phyloP scores from a whole-genome alignment of 306 rosid genomes.

The Glycine soja region DNA sequence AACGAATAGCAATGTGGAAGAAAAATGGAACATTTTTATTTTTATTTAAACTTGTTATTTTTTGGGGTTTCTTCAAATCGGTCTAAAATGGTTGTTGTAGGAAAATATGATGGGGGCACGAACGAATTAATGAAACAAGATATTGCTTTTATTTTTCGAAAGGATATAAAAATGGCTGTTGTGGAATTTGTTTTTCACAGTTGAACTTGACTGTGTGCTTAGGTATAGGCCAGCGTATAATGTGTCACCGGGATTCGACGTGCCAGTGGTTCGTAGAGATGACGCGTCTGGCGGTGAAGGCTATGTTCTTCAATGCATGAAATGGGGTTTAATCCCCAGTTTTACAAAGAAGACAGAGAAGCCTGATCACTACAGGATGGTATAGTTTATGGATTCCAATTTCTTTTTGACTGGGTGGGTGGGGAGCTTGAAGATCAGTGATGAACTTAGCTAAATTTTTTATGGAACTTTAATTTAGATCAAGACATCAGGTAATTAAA shows the following conservation, averaged over 20 bases:
- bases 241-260: constrained; percentile 73
- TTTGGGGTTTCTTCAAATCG: background rate
- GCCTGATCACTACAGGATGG: constrained; percentile 87
- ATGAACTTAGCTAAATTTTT: background rate
- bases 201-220: constrained; percentile 21
- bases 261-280: constrained; percentile 80
- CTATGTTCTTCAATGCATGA: constrained; percentile 77
- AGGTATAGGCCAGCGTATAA: constrained; percentile 82
- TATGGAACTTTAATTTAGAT: too few relatives aligned
- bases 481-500: too few relatives aligned
- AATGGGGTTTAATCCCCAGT: constrained; percentile 92
- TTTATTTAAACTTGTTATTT: background rate
- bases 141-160: background rate
- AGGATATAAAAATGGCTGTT: background rate
- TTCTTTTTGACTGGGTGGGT: background rate
- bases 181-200: constrained; percentile 2
- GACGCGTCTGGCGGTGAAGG: constrained; percentile 65
- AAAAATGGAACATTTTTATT: background rate
- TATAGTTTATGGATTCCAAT: constrained; percentile 37
- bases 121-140: background rate
- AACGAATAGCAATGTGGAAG: background rate
- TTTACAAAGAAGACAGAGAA: constrained; percentile 86
- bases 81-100: background rate
- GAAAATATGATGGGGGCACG: background rate
- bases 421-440: constrained; percentile 18